Evolutionary conservation across 2,329 filamentous ascomycete species (phyloP).

Genomic region (Tolypocladium endophyticum): DNA sequence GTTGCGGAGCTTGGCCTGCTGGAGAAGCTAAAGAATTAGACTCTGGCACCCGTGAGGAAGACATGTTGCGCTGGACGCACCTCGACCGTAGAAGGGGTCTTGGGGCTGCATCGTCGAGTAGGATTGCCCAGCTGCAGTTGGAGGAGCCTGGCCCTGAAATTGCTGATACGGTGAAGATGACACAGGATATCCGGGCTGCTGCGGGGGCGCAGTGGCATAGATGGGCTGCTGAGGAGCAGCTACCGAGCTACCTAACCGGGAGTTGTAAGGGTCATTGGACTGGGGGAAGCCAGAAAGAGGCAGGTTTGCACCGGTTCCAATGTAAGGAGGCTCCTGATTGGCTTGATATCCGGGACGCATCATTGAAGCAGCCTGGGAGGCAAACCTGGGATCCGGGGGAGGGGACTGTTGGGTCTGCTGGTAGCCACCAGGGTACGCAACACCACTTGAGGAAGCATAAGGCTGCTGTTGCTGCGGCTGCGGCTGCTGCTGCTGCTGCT

Average conservation of each 20-base stretch:
- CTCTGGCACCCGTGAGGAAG: constrained; percentile 6
- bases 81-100: constrained; percentile 48
- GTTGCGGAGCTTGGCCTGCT: constrained; percentile 30
- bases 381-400: constrained; percentile 22
- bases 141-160: constrained; percentile 23
- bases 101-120: constrained; percentile 33
- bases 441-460: constrained; percentile 19
- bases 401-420: constrained; percentile 20
- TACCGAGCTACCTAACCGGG: constrained; percentile 17
- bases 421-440: constrained; percentile 19
- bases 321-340: constrained; percentile 20
- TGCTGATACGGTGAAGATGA: constrained; percentile 20
- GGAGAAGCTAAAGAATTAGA: constrained; percentile 43
- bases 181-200: constrained; percentile 20
- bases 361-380: constrained; percentile 16
- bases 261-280: constrained; percentile 20
- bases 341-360: constrained; percentile 20
- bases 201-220: constrained; percentile 20
- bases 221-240: constrained; percentile 19
- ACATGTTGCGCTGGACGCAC: constrained; percentile 37
- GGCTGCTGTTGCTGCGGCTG: constrained; percentile 13
- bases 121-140: constrained; percentile 17
- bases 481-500: constrained; percentile 4
- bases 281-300: constrained; percentile 13
- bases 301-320: constrained; percentile 25